Evolutionary conservation across 257 asterid species (phyloP).

Genomic region (Euphrasia confusa): DNA sequence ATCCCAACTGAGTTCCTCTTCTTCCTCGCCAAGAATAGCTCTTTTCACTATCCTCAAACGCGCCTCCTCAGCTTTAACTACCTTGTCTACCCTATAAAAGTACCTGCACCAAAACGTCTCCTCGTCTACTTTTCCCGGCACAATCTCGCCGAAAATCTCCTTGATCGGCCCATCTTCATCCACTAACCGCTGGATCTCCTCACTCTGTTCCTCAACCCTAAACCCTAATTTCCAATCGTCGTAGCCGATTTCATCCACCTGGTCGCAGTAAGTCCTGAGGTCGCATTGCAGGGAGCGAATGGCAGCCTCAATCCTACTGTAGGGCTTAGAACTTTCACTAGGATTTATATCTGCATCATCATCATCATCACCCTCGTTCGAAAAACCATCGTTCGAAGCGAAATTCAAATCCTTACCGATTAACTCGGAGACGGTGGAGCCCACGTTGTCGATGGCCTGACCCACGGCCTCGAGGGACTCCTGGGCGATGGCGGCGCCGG

Average conservation of each 20-base stretch:
- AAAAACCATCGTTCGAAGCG: conserved; percentile 28
- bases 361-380: conserved; percentile 30
- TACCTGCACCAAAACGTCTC: conserved; percentile 81
- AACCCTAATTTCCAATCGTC: conserved; percentile 66
- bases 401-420: conserved; percentile 65
- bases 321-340: conserved; percentile 42
- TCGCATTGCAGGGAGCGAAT: conserved; percentile 58
- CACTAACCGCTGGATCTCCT: conserved; percentile 47
- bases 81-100: conserved; percentile 60
- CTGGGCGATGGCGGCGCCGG: conserved; percentile 85
- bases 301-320: conserved; percentile 64
- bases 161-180: conserved; percentile 41
- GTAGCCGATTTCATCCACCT: conserved; percentile 52
- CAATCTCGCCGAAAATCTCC: conserved; percentile 63
- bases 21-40: conserved; percentile 60
- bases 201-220: conserved; percentile 45
- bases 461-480: conserved; percentile 82
- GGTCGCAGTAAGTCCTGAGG: conserved; percentile 60
- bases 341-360: conserved; percentile 25
- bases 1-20: conserved; percentile 84
- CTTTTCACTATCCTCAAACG: conserved; percentile 53
- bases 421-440: conserved; percentile 53
- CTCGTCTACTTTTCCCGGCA: conserved; percentile 51
- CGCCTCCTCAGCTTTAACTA: conserved; percentile 60
- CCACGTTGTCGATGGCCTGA: conserved; percentile 68